Evolutionary conservation across 106 monocot genomes (phyloP), one percentile per base, ranked within the genome.

Genomic region (Vanilla planifolia): DNA sequence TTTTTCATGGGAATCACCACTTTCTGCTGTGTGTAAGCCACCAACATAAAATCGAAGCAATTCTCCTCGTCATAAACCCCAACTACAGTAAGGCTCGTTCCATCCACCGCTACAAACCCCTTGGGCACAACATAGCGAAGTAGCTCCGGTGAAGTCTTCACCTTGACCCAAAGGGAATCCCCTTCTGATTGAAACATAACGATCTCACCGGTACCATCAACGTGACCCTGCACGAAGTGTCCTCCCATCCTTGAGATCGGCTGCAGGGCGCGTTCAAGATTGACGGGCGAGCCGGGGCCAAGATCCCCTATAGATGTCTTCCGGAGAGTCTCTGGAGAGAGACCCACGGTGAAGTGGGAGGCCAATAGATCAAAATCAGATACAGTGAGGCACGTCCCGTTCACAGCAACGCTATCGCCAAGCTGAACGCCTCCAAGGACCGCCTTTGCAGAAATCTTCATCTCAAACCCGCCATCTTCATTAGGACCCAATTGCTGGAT

Each of bases 201-300:
- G 61, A 96, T 96, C 72, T 84, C 87, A 25, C 89, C 96, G 3
- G 96, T 88, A 17, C 79, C 78, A 36, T 96, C 96, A 20, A 96
- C 80, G 48, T 96, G 96, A 2, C 90, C 96, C 76, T 96, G 96
- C 15, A 96, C 96, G 73, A 96, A 84, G 67, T 96, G 96, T 6
- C 96, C 96, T 0, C 96, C 96, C 90, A 96, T 96, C 26, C 96
- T 59, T 3, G 96, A 67, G 9, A 35, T 30, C 2, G 96, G 90
- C 56, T 55, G 77, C 22, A 96, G 67, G 9, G 96, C 84, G 1
- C 96, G 67, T 78, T 96, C 90, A 22, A 96, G 81, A 51, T 96
- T 96, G 11, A 91, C 90, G 2, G 76, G 72, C 2, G 70, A 70
- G 0, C 78, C 70, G 6, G 25, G n/a, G 41, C 21, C 67, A 22